Evolutionary conservation across 768 basidiomycete species (phyloP).

Genomic region (Phlebiopsis flavidoalba): DNA sequence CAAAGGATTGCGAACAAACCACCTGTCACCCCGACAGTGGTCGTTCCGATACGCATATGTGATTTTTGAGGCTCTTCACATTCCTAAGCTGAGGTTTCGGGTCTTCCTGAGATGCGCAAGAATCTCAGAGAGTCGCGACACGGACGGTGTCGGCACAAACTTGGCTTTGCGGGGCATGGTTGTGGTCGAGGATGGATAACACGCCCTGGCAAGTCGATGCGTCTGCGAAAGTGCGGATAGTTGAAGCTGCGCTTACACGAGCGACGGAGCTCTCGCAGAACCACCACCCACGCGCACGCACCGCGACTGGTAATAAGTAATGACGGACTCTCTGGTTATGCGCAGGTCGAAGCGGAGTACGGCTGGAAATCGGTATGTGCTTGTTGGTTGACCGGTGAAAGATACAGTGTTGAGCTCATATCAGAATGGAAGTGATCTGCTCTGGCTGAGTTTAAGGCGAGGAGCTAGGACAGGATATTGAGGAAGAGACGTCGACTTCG

Average conservation of each 20-base stretch:
- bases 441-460: slow-evolving; percentile 59
- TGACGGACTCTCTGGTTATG: slow-evolving; percentile 43
- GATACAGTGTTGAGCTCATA: background rate
- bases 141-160: slow-evolving; percentile 37
- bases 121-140: slow-evolving; percentile 52
- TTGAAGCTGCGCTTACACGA: background rate
- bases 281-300: background rate
- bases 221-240: background rate
- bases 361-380: slow-evolving; percentile 67
- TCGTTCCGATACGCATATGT: slow-evolving; percentile 59
- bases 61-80: slow-evolving; percentile 49
- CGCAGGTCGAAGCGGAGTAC: slow-evolving; percentile 68
- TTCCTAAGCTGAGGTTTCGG: slow-evolving; percentile 47
- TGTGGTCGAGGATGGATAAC: background rate
- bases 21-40: slow-evolving; percentile 75
- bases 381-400: background rate
- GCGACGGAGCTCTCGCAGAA: background rate
- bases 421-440: slow-evolving; percentile 77
- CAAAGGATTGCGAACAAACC: slow-evolving; percentile 13
- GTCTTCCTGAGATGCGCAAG: slow-evolving; percentile 43
- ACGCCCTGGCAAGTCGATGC: background rate
- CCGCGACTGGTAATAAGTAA: slow-evolving; percentile 6
- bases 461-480: slow-evolving; percentile 50
- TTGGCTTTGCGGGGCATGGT: slow-evolving; percentile 26
- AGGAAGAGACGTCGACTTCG: slow-evolving; percentile 79